Evolutionary conservation across 1,284 basidiomycete genomes (phyloP), one percentile per base, ranked within the genome.

Genomic region (Phenoliferia sp.): DNA sequence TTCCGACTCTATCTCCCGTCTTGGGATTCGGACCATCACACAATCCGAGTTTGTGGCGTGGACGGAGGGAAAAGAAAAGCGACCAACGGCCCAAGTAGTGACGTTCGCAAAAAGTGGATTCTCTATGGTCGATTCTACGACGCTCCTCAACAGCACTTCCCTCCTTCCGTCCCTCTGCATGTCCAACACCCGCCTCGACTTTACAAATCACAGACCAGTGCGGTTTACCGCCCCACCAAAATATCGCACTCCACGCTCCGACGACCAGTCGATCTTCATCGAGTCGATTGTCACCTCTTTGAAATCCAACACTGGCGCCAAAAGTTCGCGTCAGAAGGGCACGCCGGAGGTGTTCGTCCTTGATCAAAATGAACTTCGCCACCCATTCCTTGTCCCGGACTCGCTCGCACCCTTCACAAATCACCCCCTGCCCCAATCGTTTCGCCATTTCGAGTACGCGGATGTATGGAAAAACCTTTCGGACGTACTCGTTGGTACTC

Each of bases 361-460:
- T 1, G 34, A 65, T 7, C 74, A 75, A 16, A 71, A 77, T 64
- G 74, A 73, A 26, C 64, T 76, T 17, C 69, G 75, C 12, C 75
- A 74, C 69, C 73, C 75, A 2, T 73, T 77, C 39, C 54, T 77
- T 19, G 62, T 69, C 16, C 61, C 71, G 35, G 59, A 44, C 7
- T 35, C 62, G 52, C 57, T 64, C 7, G 33, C 65, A 9, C 28
- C 63, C n/a, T 17, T 33, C n/a, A 52, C 48, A 6, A 17, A 22
- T 2, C 26, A 35, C n/a, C 61, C 66, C 1, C 64, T 59, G 17
- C 65, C 71, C 2, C 62, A 56, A 16, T 63, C 69, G 2, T 78
- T 77, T 62, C n/a, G 61, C 6, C 73, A 77, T 61, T 77, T 77
- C 57, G 61, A 68, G 15, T 78, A 78, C 61, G 65, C 77, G 26